Conservation (phyloP, 2,329 filamentous ascomycete species). For the Fusarium tupiense region DNA sequence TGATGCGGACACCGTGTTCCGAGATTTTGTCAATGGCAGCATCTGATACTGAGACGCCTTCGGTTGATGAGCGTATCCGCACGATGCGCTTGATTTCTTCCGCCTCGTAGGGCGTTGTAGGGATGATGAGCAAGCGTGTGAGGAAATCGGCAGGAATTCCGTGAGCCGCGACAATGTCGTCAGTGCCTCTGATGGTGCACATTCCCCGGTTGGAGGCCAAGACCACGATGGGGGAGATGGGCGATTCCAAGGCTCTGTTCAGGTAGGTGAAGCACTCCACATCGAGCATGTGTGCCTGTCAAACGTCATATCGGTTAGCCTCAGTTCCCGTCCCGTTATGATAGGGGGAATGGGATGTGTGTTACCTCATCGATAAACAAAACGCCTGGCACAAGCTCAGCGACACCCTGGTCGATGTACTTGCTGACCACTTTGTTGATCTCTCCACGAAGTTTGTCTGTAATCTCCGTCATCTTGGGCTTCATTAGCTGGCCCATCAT, state of each 20-base stretch:
- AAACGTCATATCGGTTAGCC: slow-evolving; percentile 36
- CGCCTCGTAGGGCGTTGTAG: slow-evolving; percentile 87
- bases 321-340: slow-evolving; percentile 31
- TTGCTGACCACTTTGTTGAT: slow-evolving; percentile 99
- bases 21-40: slow-evolving; percentile 88
- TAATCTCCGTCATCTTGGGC: slow-evolving; percentile 99
- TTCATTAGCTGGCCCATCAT: slow-evolving; percentile 99
- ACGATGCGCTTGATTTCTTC: slow-evolving; percentile 95
- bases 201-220: slow-evolving; percentile 96
- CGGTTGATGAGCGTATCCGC: slow-evolving; percentile 81
- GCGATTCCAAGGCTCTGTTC: slow-evolving; percentile 95
- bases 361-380: slow-evolving; percentile 97
- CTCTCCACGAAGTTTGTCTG: slow-evolving; percentile 92
- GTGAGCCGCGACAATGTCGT: slow-evolving; percentile 85
- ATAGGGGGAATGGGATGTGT: slow-evolving; percentile 6
- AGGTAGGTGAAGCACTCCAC: slow-evolving; percentile 99
- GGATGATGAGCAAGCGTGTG: slow-evolving; percentile 92
- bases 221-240: slow-evolving; percentile 95
- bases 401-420: slow-evolving; percentile 98
- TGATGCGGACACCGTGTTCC: slow-evolving; percentile 87
- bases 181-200: slow-evolving; percentile 89
- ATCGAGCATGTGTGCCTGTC: slow-evolving; percentile 97
- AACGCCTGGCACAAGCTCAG: slow-evolving; percentile 96
- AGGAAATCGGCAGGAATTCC: slow-evolving; percentile 95
- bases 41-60: slow-evolving; percentile 81